Percentiles rank a stretch among this genome's conserved stretches.
These are phyloP conservation scores for Calycina herbarum DNA, from an alignment of 2,329 filamentous ascomycete genomes.

Conservation along the genomic window DNA sequence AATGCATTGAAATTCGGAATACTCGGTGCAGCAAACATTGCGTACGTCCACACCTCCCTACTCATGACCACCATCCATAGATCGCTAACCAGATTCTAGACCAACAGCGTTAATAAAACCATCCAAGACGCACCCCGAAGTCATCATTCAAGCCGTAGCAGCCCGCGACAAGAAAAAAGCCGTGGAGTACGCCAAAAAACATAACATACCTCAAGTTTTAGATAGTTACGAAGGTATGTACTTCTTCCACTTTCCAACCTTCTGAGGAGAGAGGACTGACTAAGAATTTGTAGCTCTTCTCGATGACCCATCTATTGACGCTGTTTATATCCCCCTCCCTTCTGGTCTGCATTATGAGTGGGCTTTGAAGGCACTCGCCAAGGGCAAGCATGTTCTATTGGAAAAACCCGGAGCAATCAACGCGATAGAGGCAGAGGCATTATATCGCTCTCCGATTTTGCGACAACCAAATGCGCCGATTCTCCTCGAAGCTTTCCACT, in stretches of 20 bases:
- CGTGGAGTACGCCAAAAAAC: slow-evolving; percentile 49
- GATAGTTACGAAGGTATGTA: slow-evolving; percentile 49
- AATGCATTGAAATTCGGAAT: too few relatives aligned
- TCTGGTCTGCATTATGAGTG: slow-evolving; percentile 47
- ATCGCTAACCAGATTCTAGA: slow-evolving; percentile 26
- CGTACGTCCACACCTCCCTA: too few relatives aligned
- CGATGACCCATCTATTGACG: slow-evolving; percentile 45
- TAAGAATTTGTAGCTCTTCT: slow-evolving; percentile 36
- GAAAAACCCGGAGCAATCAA: slow-evolving; percentile 54
- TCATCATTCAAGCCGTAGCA: slow-evolving; percentile 54
- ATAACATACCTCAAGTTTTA: slow-evolving; percentile 52
- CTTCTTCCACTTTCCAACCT: not conserved
- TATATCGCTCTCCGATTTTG: slow-evolving; percentile 45
- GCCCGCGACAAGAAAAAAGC: slow-evolving; percentile 51
- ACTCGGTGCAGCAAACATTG: too few relatives aligned
- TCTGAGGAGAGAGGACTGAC: too few relatives aligned
- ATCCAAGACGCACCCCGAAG: slow-evolving; percentile 53
- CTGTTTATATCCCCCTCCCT: slow-evolving; percentile 53
- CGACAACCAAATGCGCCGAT: slow-evolving; percentile 40
- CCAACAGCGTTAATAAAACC: slow-evolving; percentile 48
- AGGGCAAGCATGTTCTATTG: slow-evolving; percentile 55
- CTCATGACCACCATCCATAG: too few relatives aligned
- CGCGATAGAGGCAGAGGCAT: slow-evolving; percentile 43
- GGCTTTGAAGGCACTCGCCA: slow-evolving; percentile 47
- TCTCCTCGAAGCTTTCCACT: slow-evolving; percentile 54